Evolutionary conservation across 2,329 filamentous ascomycete species (phyloP).

Genomic region (Beauveria caledonica): DNA sequence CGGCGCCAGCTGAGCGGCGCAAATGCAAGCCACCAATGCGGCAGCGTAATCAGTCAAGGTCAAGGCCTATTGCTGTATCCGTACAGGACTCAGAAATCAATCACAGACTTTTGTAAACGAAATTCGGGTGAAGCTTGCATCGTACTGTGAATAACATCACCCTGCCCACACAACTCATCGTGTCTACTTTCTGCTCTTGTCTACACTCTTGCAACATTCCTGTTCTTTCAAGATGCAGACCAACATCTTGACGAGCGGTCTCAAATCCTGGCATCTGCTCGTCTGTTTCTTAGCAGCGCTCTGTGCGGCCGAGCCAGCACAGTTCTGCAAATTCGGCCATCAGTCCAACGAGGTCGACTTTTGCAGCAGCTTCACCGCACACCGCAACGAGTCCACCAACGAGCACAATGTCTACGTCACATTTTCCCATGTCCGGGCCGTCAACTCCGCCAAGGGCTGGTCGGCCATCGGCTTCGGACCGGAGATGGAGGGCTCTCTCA

Average conservation of each 20-base stretch:
- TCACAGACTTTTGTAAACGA: not conserved
- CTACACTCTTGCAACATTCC: not conserved
- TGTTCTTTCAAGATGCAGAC: not conserved
- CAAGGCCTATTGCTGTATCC: not conserved
- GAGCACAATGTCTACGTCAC: slow-evolving; percentile 16
- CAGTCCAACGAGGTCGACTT: slow-evolving; percentile 13
- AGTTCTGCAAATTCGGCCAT: slow-evolving; percentile 16
- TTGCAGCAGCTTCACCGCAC: slow-evolving; percentile 15
- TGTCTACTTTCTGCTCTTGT: no score
- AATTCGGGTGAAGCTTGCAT: not conserved
- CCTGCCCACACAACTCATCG: not conserved
- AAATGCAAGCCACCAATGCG: not conserved
- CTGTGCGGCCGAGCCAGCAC: slow-evolving; percentile 9
- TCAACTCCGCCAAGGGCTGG: slow-evolving; percentile 12
- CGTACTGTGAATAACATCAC: not conserved
- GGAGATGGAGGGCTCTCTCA: slow-evolving; percentile 16
- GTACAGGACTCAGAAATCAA: no score
- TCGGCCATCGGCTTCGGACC: slow-evolving; percentile 15
- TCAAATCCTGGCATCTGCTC: not conserved
- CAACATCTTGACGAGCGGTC: no score
- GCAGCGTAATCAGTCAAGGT: not conserved
- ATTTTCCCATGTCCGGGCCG: slow-evolving; percentile 5
- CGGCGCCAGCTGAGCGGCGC: not conserved
- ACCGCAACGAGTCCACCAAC: slow-evolving; percentile 14
- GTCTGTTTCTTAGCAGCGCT: not conserved